Conservation (phyloP, 176 grass and related monocot species). For the Carex scoparia region DNA sequence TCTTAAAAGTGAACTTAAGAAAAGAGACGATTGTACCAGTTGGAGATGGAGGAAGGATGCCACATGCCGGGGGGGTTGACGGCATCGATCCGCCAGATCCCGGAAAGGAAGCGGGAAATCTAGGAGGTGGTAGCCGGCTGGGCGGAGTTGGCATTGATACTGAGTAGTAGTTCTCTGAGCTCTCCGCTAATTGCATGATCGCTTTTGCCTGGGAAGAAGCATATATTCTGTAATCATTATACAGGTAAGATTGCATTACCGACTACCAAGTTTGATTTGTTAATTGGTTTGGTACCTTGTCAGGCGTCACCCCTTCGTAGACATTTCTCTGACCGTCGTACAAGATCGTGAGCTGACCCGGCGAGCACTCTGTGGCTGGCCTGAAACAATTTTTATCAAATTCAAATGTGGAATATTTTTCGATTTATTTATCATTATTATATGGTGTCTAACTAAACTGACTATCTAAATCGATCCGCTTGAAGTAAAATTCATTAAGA, state of each 20-base stretch:
- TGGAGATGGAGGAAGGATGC: slow-evolving; percentile 10
- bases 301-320: slow-evolving; percentile 25
- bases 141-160: background rate
- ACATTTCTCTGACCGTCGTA: slow-evolving; percentile 37
- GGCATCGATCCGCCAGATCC: background rate
- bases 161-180: slow-evolving; percentile 6
- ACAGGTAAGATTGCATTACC: background rate
- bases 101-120: slow-evolving; percentile 17
- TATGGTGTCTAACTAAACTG: background rate
- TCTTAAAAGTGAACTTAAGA: background rate
- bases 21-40: slow-evolving; percentile 11
- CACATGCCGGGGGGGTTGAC: background rate
- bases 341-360: slow-evolving; percentile 34
- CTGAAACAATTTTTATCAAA: slow-evolving; percentile 7
- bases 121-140: background rate
- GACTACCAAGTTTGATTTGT: background rate
- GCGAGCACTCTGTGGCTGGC: background rate
- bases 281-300: slow-evolving; percentile 19
- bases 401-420: background rate
- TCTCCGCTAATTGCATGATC: slow-evolving; percentile 36
- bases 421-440: background rate
- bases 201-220: slow-evolving; percentile 25
- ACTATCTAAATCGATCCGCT: background rate
- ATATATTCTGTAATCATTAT: background rate
- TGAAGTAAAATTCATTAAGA: background rate